Base-by-base conservation (phyloP, 2,329 filamentous ascomycete species). In the Xylariaceae sp. region DNA sequence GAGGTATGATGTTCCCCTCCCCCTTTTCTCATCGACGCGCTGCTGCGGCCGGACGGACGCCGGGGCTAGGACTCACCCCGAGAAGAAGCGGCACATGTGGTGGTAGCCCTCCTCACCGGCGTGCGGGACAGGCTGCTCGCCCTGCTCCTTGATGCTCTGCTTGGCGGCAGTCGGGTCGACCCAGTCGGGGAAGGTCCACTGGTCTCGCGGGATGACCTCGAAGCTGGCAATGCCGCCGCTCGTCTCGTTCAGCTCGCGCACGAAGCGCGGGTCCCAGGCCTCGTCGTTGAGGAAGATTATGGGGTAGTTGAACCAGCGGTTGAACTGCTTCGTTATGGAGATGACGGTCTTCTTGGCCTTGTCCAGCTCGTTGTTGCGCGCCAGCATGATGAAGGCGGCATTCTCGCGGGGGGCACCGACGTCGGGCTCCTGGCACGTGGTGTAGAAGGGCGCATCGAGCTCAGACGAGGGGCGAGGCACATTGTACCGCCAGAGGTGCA, bases 261-360 rank as follows among this genome's bases (percentile, higher is more conserved):
- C 50, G 38, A 68, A 68, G 30, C 49, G 52, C 10, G 53, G 38
- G 30, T 59, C 53, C 56, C 60, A 68, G 6, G 54, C 50, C 40
- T 66, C 52, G 49, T 68, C 58, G 47, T 68, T 68, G 35, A 68
- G 53, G 40, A 68, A 68, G 19, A 68, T 46, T 38, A 63, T 57
- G 4, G 64, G 64, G 42, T 68, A 68, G 37, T 64, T 55, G 49
- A 61, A 68, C 58, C 61, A 65, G 34, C 55, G 53, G 52, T 68
- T 68, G 51, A 66, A 68, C 36, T 63, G 59, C 15, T 46, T 43
- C 47, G 68, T 63, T 31, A 68, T 54, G 19, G 55, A 61, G 12
- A 46, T 41, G n/a, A 68, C 48, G 3, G 62, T 61, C 33, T 53
- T 52, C 33, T 59, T 56, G 2, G 61, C 63, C 39, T 55, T 52